Base-by-base conservation (phyloP, 805 yeast species). In the Candida corydali region DNA sequence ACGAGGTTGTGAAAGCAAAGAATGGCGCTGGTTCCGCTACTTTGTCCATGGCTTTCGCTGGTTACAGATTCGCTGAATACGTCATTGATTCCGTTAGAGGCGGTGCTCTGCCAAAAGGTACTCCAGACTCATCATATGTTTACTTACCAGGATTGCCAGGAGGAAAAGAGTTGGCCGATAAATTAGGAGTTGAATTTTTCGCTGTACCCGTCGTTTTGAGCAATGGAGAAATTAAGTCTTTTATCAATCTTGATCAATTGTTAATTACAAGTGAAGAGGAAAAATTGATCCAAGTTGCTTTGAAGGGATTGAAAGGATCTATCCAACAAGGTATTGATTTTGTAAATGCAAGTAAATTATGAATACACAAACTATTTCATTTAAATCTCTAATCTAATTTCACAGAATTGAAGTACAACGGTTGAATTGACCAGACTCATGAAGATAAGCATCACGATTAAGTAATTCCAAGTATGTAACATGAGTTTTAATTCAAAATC, bases 21-120 rank as follows among this genome's bases (percentile, higher is more conserved):
- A 82, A 86, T 52, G 97, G 97, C 46, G 81, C 81, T 36, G 97
- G 97, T 27, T 86, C 96, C 33, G 97, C 97, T 39, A 89, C 98
- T 25, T 73, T 89, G 48, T 85, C 95, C 20, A 91, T 89, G 97
- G 97, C 97, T 8, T 83, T 80, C 52, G 96, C 96, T 24, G 96
- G 95, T 24, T 86, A 76, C 70, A 75, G 81, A 49, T 83, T 87
- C 58, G 84, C 88, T 20, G 80, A 76, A 45, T 55, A 69, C 49
- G 61, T 67, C 40, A 55, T 67, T 49, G 53, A 53, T 44, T 67
- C 72, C 2, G 41, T 52, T 32, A 35, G 46, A 4, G 50, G 55
- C 23, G 39, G 43, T 32, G 39, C 32, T 29, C 43, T 46, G 26
- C 25, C 47, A 12, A 36, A 19, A 14, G 22, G 35, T 3, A 38